Base-by-base conservation (phyloP, 768 basidiomycete genomes). In the Pleurotus sapidus region DNA sequence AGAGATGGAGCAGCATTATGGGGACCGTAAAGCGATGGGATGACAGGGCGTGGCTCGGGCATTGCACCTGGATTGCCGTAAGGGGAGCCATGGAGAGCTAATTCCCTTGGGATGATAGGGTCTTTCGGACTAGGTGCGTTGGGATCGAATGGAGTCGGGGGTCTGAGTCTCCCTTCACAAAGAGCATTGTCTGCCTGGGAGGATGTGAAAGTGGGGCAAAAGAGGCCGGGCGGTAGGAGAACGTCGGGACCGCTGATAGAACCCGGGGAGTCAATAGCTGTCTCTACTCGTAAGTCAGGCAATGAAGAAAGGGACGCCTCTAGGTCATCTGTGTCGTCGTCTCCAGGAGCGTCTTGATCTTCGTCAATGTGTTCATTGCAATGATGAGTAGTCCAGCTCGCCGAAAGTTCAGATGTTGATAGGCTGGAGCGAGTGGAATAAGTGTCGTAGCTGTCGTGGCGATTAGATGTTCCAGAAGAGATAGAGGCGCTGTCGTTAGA, bases 51-150 rank as follows among this genome's bases (percentile, higher is more conserved):
- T 11, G 30, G 30, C 8, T 34, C 30, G 8, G 8, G 30, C 9
- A 9, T 34, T 34, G 30, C 11, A 11, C 30, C 30, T 34, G 30
- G 30, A 11, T 34, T 34, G 8, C 30, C 30, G 30, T 34, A 34
- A 34, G 30, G 30, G 20, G n/a, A 17, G 42, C 20, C 20, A n/a
- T 45, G 42, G 20, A 45, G n/a, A n/a, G 49, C 6, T 14, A 54
- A 11, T 25, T 54, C 38, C 27, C 51, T 54, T 6, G 51, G 51
- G 6, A 54, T 18, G 39, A 54, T 54, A 8, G 51, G 51, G 24
- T 54, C 51, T 3, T 25, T 39, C n/a, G 51, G 39, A 38, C 51
- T 54, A 8, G 51, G 51, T 12, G 51, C 51, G 23, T 54, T 54
- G 20, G 51, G 39, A 24, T 54, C 51, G 24, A 43, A 54, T 5